Evolutionary conservation across 83 land plant species (phyloP), one percentile per base, ranked within the genome.

Genomic region (Picea mariana): DNA sequence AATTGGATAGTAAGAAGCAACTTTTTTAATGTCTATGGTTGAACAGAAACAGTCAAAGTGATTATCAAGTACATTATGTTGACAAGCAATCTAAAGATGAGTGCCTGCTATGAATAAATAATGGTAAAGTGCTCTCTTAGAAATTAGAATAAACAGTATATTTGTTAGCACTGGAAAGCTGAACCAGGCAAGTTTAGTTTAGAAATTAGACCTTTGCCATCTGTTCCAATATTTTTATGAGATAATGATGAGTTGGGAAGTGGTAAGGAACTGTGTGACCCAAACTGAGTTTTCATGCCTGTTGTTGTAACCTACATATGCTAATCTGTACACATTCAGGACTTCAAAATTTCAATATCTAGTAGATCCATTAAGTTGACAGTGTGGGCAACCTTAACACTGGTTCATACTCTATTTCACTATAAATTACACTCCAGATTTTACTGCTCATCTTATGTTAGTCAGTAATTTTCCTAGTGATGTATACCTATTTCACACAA

Each of bases 391-490:
- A 73, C 26, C 13, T 73, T 38, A 18, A 42, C 21, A 6, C n/a
- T n/a, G 42, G 47, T 69, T 26, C 75, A 24, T 73, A 73, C 21
- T 47, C 47, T 42, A 73, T 73, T 73, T 47, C 47, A n/a, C 47
- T 73, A 6, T 49, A 73, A 52, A 73, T 73, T 9, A n/a, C 16
- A 9, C 24, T 9, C 15, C 44, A 44, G 58, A n/a, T 73, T 73
- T 47, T 73, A 20, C 24, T 73, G 47, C 58, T 8, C 23, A 73
- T 47, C 21, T 72, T 72, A 40, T 12, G n/a, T 73, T 42, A 9
- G 21, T 21, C 47, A 73, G 58, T 47, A 49, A 44, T 73, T 73
- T 73, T 13, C 8, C 44, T 52, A 20, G 77, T 6, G 52, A 73
- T 47, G 21, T 52, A 44, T 9, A 23, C 24, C 58, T n/a, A 42